Evolutionary conservation across 306 rosid species (phyloP).

Genomic region (Ormosia semicastrata): DNA sequence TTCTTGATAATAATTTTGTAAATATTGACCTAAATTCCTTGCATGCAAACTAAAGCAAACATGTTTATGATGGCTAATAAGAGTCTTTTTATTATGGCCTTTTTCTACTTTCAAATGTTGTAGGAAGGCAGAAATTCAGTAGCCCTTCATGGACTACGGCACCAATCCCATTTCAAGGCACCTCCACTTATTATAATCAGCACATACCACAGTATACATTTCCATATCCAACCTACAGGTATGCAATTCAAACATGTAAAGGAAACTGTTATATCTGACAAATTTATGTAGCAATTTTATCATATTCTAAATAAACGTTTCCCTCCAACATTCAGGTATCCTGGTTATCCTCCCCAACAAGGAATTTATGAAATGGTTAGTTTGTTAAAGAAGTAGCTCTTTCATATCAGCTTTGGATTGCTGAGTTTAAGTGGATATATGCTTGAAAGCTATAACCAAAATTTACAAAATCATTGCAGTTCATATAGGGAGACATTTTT

Average conservation of each 20-base stretch:
- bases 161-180: conserved; percentile 37
- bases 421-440: neutral
- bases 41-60: conserved; percentile 21
- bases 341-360: conserved; percentile 51
- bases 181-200: conserved; percentile 43
- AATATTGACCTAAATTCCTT: neutral
- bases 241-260: conserved; percentile 4
- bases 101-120: conserved; percentile 15
- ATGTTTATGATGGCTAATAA: conserved; percentile 1
- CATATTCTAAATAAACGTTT: conserved; percentile 17
- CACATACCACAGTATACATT: conserved; percentile 47
- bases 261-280: neutral
- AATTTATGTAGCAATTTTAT: neutral
- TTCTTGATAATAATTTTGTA: neutral
- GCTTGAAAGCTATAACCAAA: neutral
- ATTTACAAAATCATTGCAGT: neutral
- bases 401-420: neutral
- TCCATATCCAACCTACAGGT: conserved; percentile 49
- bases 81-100: neutral
- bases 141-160: conserved; percentile 39
- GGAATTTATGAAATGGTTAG: conserved; percentile 49
- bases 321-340: conserved; percentile 47
- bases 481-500: neutral
- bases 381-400: conserved; percentile 14
- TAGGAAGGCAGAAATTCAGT: conserved; percentile 41